Base-by-base conservation (phyloP, 371 early-diverging fungal species). In the Ordospora colligata region DNA sequence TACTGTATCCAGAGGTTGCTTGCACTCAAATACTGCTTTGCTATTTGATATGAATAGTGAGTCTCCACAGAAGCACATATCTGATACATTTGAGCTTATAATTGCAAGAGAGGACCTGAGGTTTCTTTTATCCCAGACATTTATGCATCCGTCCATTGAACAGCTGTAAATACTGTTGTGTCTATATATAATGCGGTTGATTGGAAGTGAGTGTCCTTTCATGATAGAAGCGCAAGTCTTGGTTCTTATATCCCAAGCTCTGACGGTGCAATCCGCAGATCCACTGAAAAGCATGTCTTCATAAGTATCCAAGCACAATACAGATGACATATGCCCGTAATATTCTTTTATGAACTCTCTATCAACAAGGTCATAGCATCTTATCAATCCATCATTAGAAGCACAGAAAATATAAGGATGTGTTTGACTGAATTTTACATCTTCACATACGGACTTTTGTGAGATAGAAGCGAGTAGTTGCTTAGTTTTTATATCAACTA, bases 301-400 rank as follows among this genome's bases (percentile, higher is more conserved):
- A 17, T 32, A 58, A 14, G 58, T 58, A 19, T 58, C 58, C n/a
- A 58, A 12, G 17, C 58, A 58, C 37, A 58, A 17, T n/a, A 58
- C 58, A 58, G 58, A 58, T n/a, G 58, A 58, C 58, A 37, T 58
- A 12, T 58, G 58, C 1, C 58, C 58, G 19, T 58, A 58, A 19
- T 58, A 58, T 14, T 58, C 58, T 58, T 40, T 58, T 58, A 58
- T 37, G 40, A 58, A 58, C 40, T 58, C 58, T 37, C 58, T 58
- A 6, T 58, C 58, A 8, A 58, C 32, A 25, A 58, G 58, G 17
- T 58, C 58, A n/a, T 58, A 58, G 14, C 40, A 58, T 40, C 17
- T 58, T 7, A 58, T 58, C 37, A 58, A 32, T 58, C 58, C 58
- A 37, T 37, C 58, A n/a, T 25, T 22, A 5, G 40, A 58, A 6